Conservation (phyloP, 345 rosid species). For the Kandelia obovata region DNA sequence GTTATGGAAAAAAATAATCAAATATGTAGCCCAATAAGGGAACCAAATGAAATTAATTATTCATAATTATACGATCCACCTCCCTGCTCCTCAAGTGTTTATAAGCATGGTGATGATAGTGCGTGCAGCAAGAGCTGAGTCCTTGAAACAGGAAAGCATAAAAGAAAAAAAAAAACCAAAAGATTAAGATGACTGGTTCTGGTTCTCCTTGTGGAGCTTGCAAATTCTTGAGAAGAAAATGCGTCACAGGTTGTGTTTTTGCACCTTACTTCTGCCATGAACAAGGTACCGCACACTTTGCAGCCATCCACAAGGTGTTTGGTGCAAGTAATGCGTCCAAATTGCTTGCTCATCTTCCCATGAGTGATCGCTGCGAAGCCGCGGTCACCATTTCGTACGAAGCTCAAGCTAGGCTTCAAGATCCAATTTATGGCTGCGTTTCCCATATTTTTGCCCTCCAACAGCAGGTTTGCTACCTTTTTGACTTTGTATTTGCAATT, state of each 20-base stretch:
- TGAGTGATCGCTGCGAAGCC: constrained; percentile 74
- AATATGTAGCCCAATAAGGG: constrained; percentile 72
- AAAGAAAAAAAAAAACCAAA: background rate
- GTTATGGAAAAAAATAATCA: constrained; percentile 39
- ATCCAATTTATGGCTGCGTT: constrained; percentile 93
- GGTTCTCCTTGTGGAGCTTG: constrained; percentile 98
- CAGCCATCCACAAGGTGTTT: constrained; percentile 91
- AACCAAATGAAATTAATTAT: constrained; percentile 53
- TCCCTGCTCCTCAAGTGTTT: constrained; percentile 62
- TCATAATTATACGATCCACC: constrained; percentile 57
- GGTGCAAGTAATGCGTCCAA: constrained; percentile 98
- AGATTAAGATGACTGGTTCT: constrained; percentile 51
- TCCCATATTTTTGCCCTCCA: constrained; percentile 94
- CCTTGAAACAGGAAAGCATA: background rate
- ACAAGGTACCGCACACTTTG: constrained; percentile 86
- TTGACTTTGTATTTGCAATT: background rate
- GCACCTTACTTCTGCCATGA: constrained; percentile 96
- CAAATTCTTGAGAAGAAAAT: constrained; percentile 91
- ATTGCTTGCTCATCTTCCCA: constrained; percentile 72
- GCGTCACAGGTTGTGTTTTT: constrained; percentile 85
- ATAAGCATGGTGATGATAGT: constrained; percentile 44
- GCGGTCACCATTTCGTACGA: constrained; percentile 90
- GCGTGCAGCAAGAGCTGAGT: constrained; percentile 33
- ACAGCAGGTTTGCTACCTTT: constrained; percentile 55
- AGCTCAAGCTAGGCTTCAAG: constrained; percentile 95